Base-by-base conservation (phyloP, 1,284 basidiomycete genomes). In the Phlebopus sp. region DNA sequence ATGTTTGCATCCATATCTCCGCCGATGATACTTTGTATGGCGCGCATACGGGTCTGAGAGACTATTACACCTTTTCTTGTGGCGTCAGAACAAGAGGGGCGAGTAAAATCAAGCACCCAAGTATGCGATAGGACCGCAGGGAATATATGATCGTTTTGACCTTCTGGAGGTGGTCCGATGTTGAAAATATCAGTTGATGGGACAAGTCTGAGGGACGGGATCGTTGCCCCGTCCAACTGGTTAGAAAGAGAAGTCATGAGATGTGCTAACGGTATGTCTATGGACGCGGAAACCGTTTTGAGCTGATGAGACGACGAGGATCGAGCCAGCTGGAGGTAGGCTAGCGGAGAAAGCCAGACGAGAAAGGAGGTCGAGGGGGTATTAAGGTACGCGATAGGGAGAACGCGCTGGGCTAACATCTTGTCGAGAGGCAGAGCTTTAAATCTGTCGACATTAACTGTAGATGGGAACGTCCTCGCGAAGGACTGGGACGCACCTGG, bases 61-160 rank as follows among this genome's bases (percentile, higher is more conserved):
- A 88, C 77, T 9, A 88, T 78, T 37, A 90, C 64, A 14, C 86
- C 86, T 14, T 64, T 65, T 37, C 64, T 63, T 51, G 71, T 68
- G 1, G 46, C 40, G 13, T 44, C 47, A 7, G 78, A 76, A 37
- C 74, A 73, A 35, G 77, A 69, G 11, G 60, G 47, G 14, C 48
- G 43, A 2, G 84, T 86, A 58, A 90, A 89, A 60, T 89, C 85
- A 25, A 90, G 73, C 10, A 82, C 69, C 84, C 86, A 90, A 1
- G 72, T 68, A 60, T 78, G 72, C 37, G 43, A 71, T 55, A 63
- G 42, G 14, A 54, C 34, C 6, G 51, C 49, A 1, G 65, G 56
- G 15, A 64, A 58, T 9, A 27, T 36, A 15, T 56, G 45, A 31
- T 61, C 56, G n/a, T 50, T 61, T 32, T 53, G 62, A 51, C 50